These are phyloP conservation scores for Plenodomus lindquistii DNA, from an alignment of 2,329 filamentous ascomycete species.

Conservation along the genomic window DNA sequence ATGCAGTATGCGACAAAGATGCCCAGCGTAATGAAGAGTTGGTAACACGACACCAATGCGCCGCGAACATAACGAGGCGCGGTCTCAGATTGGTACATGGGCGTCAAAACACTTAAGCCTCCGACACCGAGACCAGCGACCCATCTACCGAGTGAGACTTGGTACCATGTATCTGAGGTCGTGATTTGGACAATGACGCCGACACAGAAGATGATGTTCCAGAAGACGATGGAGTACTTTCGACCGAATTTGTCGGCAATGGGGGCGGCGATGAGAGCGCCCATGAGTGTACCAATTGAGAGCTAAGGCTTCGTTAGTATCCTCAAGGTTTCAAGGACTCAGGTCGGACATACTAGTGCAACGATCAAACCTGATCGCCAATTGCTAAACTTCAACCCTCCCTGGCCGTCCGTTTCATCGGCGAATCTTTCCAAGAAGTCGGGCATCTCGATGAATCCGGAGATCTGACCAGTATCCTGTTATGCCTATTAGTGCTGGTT, in stretches of 20 bases:
- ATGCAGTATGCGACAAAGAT: slow-evolving; percentile 59
- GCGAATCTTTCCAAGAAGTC: slow-evolving; percentile 38
- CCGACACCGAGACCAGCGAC: slow-evolving; percentile 70
- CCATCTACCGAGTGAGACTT: slow-evolving; percentile 66
- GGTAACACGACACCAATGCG: slow-evolving; percentile 65
- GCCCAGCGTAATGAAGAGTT: slow-evolving; percentile 70
- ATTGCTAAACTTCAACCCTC: slow-evolving; percentile 32
- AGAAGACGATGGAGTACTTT: slow-evolving; percentile 63
- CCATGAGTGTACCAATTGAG: slow-evolving; percentile 75
- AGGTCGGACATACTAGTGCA: slow-evolving; percentile 27
- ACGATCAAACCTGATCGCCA: slow-evolving; percentile 41
- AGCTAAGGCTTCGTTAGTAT: slow-evolving; percentile 42
- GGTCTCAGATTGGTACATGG: slow-evolving; percentile 69
- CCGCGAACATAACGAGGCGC: slow-evolving; percentile 67
- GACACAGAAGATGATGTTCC: slow-evolving; percentile 65
- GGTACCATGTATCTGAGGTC: slow-evolving; percentile 61
- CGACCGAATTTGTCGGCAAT: slow-evolving; percentile 66
- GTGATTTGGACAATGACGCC: slow-evolving; percentile 70
- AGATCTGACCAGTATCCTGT: slow-evolving; percentile 43
- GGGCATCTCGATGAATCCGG: slow-evolving; percentile 43
- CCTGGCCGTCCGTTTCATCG: slow-evolving; percentile 27
- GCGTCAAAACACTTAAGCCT: slow-evolving; percentile 61
- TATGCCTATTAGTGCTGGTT: not conserved
- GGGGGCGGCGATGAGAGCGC: slow-evolving; percentile 62
- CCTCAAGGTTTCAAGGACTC: not conserved